Base-by-base conservation (phyloP, 1,284 basidiomycete genomes). In the Cutaneotrichosporon cutaneum region DNA sequence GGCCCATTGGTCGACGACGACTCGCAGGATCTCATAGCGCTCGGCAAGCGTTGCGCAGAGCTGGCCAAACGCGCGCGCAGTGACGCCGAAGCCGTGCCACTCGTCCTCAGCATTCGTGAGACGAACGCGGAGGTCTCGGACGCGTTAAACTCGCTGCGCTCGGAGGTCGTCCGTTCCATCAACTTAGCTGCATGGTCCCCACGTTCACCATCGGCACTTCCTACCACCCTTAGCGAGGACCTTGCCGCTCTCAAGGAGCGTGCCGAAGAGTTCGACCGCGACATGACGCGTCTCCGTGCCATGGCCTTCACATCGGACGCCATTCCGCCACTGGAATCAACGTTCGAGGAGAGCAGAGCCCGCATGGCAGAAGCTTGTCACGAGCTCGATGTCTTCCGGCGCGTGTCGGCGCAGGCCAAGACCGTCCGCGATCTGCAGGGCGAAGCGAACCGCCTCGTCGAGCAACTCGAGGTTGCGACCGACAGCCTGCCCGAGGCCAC, bases 391-490 rank as follows among this genome's bases (percentile, higher is more conserved):
- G 33, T 59, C 8, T 24, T 66, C 30, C 24, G 16, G 16, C 54
- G 54, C 13, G 66, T 70, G 6, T 47, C 35, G 0, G 30, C 54
- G 13, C 70, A 72, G 50, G 60, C 65, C 9, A 18, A 54, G 9
- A 51, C 58, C 0, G 66, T 69, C 3, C 51, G 51, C 0, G 35
- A 26, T 1, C 45, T 70, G n/a, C 59, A 65, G 32, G 27, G 13
- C 16, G 68, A 70, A 51, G 66, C 64, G 2, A 55, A 61, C 7
- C 56, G 51, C 3, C 21, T 66, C 11, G 42, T 65, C 10, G 24
- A 50, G 14, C 44, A 80, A 39, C 22, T 63, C 55, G 30, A 60
- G 80, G 55, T 67, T 52, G 32, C 36, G 3, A n/a, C 39, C 11
- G 30, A 48, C 13, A 14, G 24, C 11, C 24, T 47, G 1, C 22